Evolutionary conservation across 306 rosid species (phyloP), one percentile per base, ranked within the genome.

Genomic region (Alnus rubra): DNA sequence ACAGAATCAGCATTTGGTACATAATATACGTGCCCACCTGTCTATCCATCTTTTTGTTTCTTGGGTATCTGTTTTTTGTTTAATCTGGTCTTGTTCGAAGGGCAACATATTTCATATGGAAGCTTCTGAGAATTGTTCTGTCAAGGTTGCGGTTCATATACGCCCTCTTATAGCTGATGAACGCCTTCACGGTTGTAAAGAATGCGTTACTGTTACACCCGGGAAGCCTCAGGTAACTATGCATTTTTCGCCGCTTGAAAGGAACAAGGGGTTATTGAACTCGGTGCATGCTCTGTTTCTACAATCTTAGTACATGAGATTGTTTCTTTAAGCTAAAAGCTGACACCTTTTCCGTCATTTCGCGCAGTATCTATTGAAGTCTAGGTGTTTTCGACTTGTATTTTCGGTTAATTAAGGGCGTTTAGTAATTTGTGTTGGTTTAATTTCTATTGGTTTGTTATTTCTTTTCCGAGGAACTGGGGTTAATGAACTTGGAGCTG

Each of bases 101-200:
- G 16, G 14, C 48, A 7, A 59, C 79, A 76, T 23, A 23, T 23
- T 23, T 23, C 28, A 23, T 75, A 90, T 92, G 97, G 94, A 92
- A 71, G 47, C 88, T 8, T 76, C 89, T 53, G 93, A 92, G 76
- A 90, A 87, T 82, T 92, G 97, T 48, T 77, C 81, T 16, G 97
- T 92, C 2, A 92, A 92, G 86, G 97, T 92, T 71, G 94, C 94
- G 64, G 87, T 92, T 81, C 97, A 92, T 74, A 82, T 90, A 82
- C 93, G 97, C 9, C 97, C 97, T 1, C 97, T 92, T 81, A 88
- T 92, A 75, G 82, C 87, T 12, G 93, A 92, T 74, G 97, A 92
- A 77, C 87, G 89, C 68, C 87, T 78, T 53, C 94, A 90, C 74
- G 94, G 93, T 52, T 90, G 94, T 82, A 80, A 76, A 74, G 88